phyloP scores from a whole-genome alignment of 2,329 filamentous ascomycete genomes.

The Byssothecium circinans region DNA sequence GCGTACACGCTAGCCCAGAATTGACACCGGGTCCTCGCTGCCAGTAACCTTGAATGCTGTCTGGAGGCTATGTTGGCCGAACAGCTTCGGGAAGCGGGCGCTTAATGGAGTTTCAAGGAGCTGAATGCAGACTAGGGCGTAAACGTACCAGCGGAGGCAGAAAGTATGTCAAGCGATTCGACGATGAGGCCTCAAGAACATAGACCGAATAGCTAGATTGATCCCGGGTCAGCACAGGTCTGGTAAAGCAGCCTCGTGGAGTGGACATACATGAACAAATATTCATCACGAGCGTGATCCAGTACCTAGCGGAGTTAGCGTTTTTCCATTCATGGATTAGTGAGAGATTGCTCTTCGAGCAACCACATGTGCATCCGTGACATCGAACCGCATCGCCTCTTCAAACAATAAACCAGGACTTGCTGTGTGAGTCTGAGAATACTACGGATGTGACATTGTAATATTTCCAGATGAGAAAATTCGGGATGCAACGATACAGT shows the following conservation, averaged over 20 bases:
- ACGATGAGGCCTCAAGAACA: conserved; percentile 56
- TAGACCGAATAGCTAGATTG: conserved; percentile 54
- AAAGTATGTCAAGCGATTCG: conserved; percentile 53
- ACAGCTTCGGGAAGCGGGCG: conserved; percentile 31
- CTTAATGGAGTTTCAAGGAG: conserved; percentile 33
- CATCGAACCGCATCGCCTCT: background rate
- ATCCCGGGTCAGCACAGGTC: conserved; percentile 63
- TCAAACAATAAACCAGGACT: background rate
- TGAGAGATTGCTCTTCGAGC: background rate
- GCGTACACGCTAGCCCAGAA: conserved; percentile 1
- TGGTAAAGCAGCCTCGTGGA: conserved; percentile 13
- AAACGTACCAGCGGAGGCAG: conserved; percentile 51
- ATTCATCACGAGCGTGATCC: conserved; percentile 70
- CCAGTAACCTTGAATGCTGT: conserved; percentile 12
- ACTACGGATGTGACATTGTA: background rate
- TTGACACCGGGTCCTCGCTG: conserved; percentile 8
- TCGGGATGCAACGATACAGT: conserved; percentile 2
- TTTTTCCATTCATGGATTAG: conserved; percentile 35
- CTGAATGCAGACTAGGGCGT: conserved; percentile 26
- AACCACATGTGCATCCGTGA: background rate
- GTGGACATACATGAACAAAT: conserved; percentile 71
- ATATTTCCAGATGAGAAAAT: background rate
- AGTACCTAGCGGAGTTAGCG: conserved; percentile 53
- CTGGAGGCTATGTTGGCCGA: conserved; percentile 36
- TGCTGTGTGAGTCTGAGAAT: background rate